Evolutionary conservation across 768 basidiomycete species (phyloP).

Genomic region (Mycena olivaceomarginata): DNA sequence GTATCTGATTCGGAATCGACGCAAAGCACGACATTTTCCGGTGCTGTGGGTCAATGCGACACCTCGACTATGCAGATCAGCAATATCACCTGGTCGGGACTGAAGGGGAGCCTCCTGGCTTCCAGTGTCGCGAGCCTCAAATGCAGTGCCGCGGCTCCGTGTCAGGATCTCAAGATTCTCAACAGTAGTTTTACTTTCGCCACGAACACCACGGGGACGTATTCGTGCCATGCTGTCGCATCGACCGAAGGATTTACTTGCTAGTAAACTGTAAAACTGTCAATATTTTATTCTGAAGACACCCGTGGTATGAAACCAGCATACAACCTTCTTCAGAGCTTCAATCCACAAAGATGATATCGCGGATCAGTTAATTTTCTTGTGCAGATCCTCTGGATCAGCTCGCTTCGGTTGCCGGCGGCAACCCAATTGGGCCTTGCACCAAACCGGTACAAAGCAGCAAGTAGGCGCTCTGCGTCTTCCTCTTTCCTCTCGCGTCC

Average conservation of each 20-base stretch:
- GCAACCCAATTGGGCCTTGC: constrained; percentile 13
- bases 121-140: constrained; percentile 51
- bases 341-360: background rate
- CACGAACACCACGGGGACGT: constrained; percentile 25
- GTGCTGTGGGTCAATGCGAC: constrained; percentile 57
- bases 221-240: constrained; percentile 38
- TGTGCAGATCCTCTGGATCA: constrained; percentile 26
- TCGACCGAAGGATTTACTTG: constrained; percentile 33
- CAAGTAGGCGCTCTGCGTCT: background rate
- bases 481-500: constrained; percentile 25
- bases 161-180: constrained; percentile 37
- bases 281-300: too few species aligned
- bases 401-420: constrained; percentile 35
- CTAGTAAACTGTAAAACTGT: background rate
- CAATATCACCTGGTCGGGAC: constrained; percentile 54
- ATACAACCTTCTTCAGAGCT: too few species aligned
- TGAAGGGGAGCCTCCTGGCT: constrained; percentile 49
- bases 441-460: constrained; percentile 34
- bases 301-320: too few species aligned
- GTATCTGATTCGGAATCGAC: constrained; percentile 44
- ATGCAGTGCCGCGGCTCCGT: constrained; percentile 58
- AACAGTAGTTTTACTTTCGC: constrained; percentile 22
- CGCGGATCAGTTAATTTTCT: background rate
- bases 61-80: constrained; percentile 58
- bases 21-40: constrained; percentile 55